Conservation (phyloP, 768 basidiomycete genomes). For the Mycena leptocephala region DNA sequence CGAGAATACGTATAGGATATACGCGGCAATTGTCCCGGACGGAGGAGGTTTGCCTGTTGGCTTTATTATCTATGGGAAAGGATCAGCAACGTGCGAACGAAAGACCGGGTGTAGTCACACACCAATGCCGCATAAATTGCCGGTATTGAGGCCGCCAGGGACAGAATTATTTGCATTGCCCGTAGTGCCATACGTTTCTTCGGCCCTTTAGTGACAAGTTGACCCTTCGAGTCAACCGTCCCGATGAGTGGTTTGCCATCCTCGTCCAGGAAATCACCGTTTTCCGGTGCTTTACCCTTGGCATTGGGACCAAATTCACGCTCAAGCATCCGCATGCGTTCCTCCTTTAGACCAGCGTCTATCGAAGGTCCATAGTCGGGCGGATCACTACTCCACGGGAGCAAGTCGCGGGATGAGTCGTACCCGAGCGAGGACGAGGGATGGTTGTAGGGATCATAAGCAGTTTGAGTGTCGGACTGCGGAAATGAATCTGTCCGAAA, state of each 20-base stretch:
- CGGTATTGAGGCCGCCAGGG: slow-evolving; percentile 67
- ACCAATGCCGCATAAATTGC: slow-evolving; percentile 78
- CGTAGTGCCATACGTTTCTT: slow-evolving; percentile 69
- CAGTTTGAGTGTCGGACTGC: slow-evolving; percentile 41
- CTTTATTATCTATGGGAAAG: slow-evolving; percentile 66
- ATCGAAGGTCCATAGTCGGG: slow-evolving; percentile 60
- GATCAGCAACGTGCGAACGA: slow-evolving; percentile 21
- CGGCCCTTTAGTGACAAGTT: slow-evolving; percentile 75
- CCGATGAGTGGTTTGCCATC: slow-evolving; percentile 70
- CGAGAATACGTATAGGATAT: slow-evolving; percentile 72
- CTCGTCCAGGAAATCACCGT: slow-evolving; percentile 56
- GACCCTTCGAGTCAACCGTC: slow-evolving; percentile 71
- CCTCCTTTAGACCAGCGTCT: slow-evolving; percentile 72
- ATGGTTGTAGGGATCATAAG: slow-evolving; percentile 49
- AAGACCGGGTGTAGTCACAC: slow-evolving; percentile 41
- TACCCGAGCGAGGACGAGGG: slow-evolving; percentile 55
- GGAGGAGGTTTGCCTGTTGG: slow-evolving; percentile 67
- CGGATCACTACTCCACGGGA: slow-evolving; percentile 71
- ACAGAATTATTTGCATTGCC: slow-evolving; percentile 64
- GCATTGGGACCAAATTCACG: slow-evolving; percentile 72
- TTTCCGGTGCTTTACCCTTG: slow-evolving; percentile 45
- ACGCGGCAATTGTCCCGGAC: slow-evolving; percentile 68
- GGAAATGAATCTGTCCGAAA: slow-evolving; percentile 42
- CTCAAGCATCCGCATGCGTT: slow-evolving; percentile 81
- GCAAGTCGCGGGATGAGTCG: slow-evolving; percentile 59